Evolutionary conservation across 148 eudicot species (phyloP).

Genomic region (Vaccinium vitisidaea): DNA sequence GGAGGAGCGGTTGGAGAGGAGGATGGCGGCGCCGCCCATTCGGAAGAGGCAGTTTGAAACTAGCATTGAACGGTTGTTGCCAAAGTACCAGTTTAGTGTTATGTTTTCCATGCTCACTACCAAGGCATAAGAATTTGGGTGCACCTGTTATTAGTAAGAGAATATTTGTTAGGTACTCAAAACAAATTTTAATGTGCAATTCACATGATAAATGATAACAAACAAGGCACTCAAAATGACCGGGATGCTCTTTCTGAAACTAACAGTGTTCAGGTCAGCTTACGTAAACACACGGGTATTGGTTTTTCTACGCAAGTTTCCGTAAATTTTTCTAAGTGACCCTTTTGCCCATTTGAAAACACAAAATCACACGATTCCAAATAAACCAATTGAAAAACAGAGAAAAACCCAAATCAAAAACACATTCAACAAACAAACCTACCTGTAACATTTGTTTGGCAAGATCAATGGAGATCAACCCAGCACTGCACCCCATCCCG

Average conservation of each 20-base stretch:
- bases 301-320: neutral
- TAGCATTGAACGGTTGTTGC: conserved; percentile 40
- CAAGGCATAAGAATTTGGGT: conserved; percentile 38
- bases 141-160: conserved; percentile 24
- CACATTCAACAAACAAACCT: conserved; percentile 17
- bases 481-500: conserved; percentile 56
- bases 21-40: conserved; percentile 42
- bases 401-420: neutral
- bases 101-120: conserved; percentile 36
- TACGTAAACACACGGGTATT: neutral
- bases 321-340: neutral
- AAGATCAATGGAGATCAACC: conserved; percentile 41
- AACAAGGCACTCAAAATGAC: neutral
- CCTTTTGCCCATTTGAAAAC: neutral
- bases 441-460: conserved; percentile 44
- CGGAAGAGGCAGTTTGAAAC: conserved; percentile 47
- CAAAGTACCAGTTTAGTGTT: conserved; percentile 32
- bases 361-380: no score
- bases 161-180: neutral
- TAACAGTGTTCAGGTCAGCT: neutral
- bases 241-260: neutral
- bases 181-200: neutral
- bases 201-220: neutral
- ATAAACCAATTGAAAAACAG: neutral
- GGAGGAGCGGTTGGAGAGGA: conserved; percentile 40